A percentile compares a stretch with the other conserved stretches of the same genome.
phyloP scores from a whole-genome alignment of 2,329 filamentous ascomycete genomes.

The Stemphylium vesicarium region DNA sequence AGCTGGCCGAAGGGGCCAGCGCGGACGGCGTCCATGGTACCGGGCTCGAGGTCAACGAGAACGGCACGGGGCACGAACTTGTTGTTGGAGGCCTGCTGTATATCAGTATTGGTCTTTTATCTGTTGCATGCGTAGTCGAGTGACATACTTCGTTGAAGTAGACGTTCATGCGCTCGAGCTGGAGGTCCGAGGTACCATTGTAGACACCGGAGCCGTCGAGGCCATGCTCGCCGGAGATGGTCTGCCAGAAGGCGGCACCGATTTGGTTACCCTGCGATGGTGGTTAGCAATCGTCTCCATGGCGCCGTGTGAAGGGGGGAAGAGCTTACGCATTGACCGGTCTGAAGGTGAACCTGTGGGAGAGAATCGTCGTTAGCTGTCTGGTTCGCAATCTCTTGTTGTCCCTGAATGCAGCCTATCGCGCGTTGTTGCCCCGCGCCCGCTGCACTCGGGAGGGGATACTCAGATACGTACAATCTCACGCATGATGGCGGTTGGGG shows the following conservation, averaged over 20 bases:
- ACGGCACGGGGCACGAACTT: slow-evolving; percentile 99
- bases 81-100: slow-evolving; percentile 82
- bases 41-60: slow-evolving; percentile 98
- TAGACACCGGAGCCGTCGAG: slow-evolving; percentile 98
- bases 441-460: slow-evolving; percentile 42
- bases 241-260: slow-evolving; percentile 97
- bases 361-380: slow-evolving; percentile 63
- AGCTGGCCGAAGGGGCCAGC: slow-evolving; percentile 98
- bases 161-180: slow-evolving; percentile 99
- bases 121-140: slow-evolving; percentile 19
- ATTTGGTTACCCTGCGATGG: slow-evolving; percentile 94
- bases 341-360: slow-evolving; percentile 96
- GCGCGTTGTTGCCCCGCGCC: slow-evolving; percentile 53
- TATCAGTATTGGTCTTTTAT: slow-evolving; percentile 30
- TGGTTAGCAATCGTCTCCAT: slow-evolving; percentile 35
- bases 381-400: slow-evolving; percentile 50
- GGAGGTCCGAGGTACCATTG: slow-evolving; percentile 97
- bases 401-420: slow-evolving; percentile 49
- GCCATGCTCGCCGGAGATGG: slow-evolving; percentile 76
- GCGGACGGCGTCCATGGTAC: slow-evolving; percentile 99
- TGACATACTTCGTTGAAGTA: slow-evolving; percentile 89
- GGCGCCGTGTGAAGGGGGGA: slow-evolving; percentile 4
- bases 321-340: slow-evolving; percentile 93
- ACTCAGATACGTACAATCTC: slow-evolving; percentile 66
- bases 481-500: slow-evolving; percentile 62